phyloP scores from a whole-genome alignment of 2,329 filamentous ascomycete genomes.

The Penicillium expansum region DNA sequence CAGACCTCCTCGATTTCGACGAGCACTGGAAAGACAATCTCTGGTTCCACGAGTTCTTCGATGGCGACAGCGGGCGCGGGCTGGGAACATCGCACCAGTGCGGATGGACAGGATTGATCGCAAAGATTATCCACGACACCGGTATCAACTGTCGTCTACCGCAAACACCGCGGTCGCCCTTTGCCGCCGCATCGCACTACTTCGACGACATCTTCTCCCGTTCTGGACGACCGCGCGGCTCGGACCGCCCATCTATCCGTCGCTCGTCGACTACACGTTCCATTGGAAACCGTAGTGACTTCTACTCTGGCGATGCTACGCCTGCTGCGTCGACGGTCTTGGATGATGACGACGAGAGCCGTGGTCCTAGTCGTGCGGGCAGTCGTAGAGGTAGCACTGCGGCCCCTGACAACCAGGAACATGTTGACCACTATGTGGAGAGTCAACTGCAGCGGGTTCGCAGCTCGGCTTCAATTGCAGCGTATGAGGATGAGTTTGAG shows the following conservation, averaged over 20 bases:
- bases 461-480: slow-evolving; percentile 52
- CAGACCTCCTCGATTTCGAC: slow-evolving; percentile 84
- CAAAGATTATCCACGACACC: slow-evolving; percentile 96
- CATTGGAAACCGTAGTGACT: slow-evolving; percentile 81
- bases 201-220: slow-evolving; percentile 85
- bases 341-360: slow-evolving; percentile 36
- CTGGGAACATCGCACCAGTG: slow-evolving; percentile 92
- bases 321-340: slow-evolving; percentile 31
- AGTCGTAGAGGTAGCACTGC: slow-evolving; percentile 41
- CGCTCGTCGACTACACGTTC: slow-evolving; percentile 80
- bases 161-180: slow-evolving; percentile 86
- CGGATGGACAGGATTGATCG: slow-evolving; percentile 93
- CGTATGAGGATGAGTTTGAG: slow-evolving; percentile 63
- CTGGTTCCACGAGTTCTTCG: slow-evolving; percentile 98
- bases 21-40: slow-evolving; percentile 89
- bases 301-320: slow-evolving; percentile 46
- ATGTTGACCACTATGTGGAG: slow-evolving; percentile 77
- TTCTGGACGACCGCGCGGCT: slow-evolving; percentile 42
- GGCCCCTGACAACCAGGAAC: slow-evolving; percentile 54
- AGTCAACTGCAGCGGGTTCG: slow-evolving; percentile 75
- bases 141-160: slow-evolving; percentile 87
- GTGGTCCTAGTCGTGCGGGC: slow-evolving; percentile 20
- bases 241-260: slow-evolving; percentile 58
- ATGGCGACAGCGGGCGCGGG: slow-evolving; percentile 84
- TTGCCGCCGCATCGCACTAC: slow-evolving; percentile 82